Percentiles rank a stretch among this genome's conserved stretches.
Conservation (phyloP, 2,329 filamentous ascomycete genomes). For the Rasamsonia emersonii region DNA sequence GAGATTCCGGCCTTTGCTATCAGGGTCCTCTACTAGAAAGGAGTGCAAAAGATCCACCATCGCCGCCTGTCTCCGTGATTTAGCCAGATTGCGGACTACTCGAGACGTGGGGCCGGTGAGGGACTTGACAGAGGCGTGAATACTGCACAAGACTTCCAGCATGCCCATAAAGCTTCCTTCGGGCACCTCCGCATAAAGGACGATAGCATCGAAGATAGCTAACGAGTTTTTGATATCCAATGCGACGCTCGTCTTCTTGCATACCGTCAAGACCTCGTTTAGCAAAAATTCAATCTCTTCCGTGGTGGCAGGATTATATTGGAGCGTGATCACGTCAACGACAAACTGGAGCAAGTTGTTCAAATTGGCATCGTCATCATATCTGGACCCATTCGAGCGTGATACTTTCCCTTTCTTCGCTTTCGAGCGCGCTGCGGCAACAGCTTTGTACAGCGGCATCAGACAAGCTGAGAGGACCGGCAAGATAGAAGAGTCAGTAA, state of each 20-base stretch:
- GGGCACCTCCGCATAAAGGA: conserved; percentile 32
- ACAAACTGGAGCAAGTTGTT: conserved; percentile 34
- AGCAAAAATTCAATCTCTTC: conserved; percentile 31
- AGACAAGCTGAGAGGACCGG: conserved; percentile 32
- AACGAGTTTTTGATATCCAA: conserved; percentile 35
- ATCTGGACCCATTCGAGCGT: conserved; percentile 21
- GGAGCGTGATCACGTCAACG: conserved; percentile 34
- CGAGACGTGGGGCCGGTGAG: conserved; percentile 34
- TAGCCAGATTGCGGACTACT: conserved; percentile 33
- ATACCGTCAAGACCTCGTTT: conserved; percentile 29
- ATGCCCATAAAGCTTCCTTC: conserved; percentile 28
- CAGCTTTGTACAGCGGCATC: conserved; percentile 29
- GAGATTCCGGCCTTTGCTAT: conserved; percentile 27
- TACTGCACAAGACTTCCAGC: conserved; percentile 36
- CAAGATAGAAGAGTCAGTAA: conserved; percentile 29
- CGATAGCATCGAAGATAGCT: conserved; percentile 34
- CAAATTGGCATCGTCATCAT: conserved; percentile 30
- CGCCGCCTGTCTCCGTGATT: conserved; percentile 28
- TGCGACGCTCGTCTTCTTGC: conserved; percentile 32
- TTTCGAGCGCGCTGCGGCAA: conserved; percentile 28
- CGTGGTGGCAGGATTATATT: conserved; percentile 26
- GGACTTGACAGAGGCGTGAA: conserved; percentile 36
- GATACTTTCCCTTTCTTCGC: conserved; percentile 27
- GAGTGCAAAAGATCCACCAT: conserved; percentile 30
- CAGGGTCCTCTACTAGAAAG: conserved; percentile 27